A percentile compares a stretch with the other conserved stretches of the same genome.
These are phyloP conservation scores for Cubamyces lactineus DNA, from an alignment of 768 basidiomycete genomes.

Conservation along the genomic window DNA sequence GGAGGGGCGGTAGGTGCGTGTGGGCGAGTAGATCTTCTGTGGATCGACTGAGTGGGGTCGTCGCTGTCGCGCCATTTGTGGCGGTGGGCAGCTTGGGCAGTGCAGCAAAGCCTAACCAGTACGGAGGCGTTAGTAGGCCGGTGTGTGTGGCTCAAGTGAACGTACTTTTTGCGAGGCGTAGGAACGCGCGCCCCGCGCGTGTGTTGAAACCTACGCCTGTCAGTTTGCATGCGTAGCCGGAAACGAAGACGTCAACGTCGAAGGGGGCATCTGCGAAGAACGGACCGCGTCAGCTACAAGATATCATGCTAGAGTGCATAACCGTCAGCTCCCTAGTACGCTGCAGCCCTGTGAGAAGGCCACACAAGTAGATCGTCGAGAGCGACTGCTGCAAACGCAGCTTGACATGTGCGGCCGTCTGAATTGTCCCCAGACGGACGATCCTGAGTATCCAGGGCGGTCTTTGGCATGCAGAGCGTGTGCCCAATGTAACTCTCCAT, in stretches of 20 bases:
- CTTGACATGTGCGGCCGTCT: too few species aligned
- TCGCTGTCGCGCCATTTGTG: constrained; percentile 23
- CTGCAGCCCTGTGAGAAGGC: too few species aligned
- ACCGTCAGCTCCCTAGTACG: too few species aligned
- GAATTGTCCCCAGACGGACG: too few species aligned
- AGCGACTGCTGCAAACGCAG: too few species aligned
- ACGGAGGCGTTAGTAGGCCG: background rate
- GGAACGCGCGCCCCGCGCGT: constrained; percentile 76
- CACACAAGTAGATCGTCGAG: too few species aligned
- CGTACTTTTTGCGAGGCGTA: constrained; percentile 76
- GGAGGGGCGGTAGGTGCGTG: constrained; percentile 56
- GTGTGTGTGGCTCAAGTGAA: background rate
- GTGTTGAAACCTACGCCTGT: constrained; percentile 62
- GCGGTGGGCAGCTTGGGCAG: constrained; percentile 54
- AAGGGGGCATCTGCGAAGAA: constrained; percentile 50
- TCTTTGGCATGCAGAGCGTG: too few species aligned
- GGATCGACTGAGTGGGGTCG: constrained; percentile 32
- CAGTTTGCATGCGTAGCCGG: constrained; percentile 72
- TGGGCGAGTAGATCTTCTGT: constrained; percentile 54
- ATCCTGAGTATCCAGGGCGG: too few species aligned
- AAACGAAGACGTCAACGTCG: constrained; percentile 72
- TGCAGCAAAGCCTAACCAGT: constrained; percentile 64
- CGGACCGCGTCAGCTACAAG: background rate
- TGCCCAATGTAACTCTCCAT: too few species aligned
- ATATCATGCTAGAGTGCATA: too few species aligned